A percentile compares a stretch with the other conserved stretches of the same genome.
These are phyloP conservation scores for Yamadazyma sp. DNA, from an alignment of 1,139 yeast species.

Conservation along the genomic window DNA sequence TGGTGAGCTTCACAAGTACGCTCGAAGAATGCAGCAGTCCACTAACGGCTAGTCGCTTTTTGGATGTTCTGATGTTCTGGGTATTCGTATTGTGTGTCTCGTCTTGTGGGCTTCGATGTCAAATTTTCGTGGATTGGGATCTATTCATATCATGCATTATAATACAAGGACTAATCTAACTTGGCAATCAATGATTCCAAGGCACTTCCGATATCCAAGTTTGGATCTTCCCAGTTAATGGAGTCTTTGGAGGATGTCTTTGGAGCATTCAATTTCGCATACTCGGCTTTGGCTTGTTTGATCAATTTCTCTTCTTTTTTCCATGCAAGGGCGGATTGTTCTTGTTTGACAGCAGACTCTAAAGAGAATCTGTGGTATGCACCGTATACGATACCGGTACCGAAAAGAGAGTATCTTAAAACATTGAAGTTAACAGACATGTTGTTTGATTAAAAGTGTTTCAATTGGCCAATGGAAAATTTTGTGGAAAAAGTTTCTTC, in stretches of 20 bases:
- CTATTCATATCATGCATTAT: slow-evolving; percentile 5
- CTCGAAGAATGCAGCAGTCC: no score
- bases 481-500: slow-evolving; percentile 5
- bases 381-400: slow-evolving; percentile 88
- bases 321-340: slow-evolving; percentile 59
- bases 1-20: no score
- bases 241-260: slow-evolving; percentile 41
- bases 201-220: slow-evolving; percentile 71
- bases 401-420: slow-evolving; percentile 90
- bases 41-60: no score
- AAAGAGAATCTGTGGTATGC: slow-evolving; percentile 78
- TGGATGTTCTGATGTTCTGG: no score
- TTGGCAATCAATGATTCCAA: slow-evolving; percentile 46
- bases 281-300: slow-evolving; percentile 85
- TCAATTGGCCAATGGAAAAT: slow-evolving; percentile 12
- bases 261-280: slow-evolving; percentile 63
- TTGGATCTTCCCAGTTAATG: slow-evolving; percentile 84
- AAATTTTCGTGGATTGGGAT: no score
- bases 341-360: slow-evolving; percentile 57
- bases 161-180: slow-evolving; percentile 30
- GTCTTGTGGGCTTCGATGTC: no score
- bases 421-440: slow-evolving; percentile 50
- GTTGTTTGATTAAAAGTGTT: slow-evolving; percentile 2
- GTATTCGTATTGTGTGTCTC: no score
- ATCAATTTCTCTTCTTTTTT: slow-evolving; percentile 74